Evolutionary conservation across 371 early-diverging fungal genomes (phyloP), one percentile per base, ranked within the genome.

Genomic region (Lichtheimia ramosa): DNA sequence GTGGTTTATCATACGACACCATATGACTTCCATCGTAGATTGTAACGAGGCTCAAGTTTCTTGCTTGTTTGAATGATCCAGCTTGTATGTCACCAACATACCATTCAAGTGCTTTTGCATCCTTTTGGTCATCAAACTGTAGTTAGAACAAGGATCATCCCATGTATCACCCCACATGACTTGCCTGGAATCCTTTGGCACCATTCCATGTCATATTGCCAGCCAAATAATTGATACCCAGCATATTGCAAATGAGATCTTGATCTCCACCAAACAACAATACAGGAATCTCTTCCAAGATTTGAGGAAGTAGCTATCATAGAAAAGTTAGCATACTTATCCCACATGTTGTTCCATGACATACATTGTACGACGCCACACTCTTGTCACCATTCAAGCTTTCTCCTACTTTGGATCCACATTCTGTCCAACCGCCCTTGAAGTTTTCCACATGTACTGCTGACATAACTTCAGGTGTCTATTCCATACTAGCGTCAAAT

Each of bases 221-320:
- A 46, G 92, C 79, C 75, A 92, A 65, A 51, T 81, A 79, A 54
- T 88, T 82, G 0, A 85, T 86, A 27, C 95, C 95, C 21, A 88
- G 58, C 50, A 79, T 74, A 66, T 93, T 93, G 67, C 94, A 95
- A 41, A 93, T 90, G 54, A 92, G 65, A 59, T 95, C 95, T 49
- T 82, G 71, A 63, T 93, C 92, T 6, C 95, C 95, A 61, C 92
- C 92, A 8, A 46, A 46, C 5, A 92, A 64, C 41, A 86, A 54
- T 1, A 92, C 74, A 5, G 72, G 72, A 20, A 83, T 70, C 61
- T 84, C 71, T 49, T 78, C 58, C 51, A 92, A 65, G 20, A 92
- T 64, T 5, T 58, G 69, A 7, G 92, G 89, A 15, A 77, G 61
- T 4, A 77, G 50, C 78, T 77, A 63, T 14, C 7, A 14, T 6